Evolutionary conservation across 106 monocot genomes (phyloP), one percentile per base, ranked within the genome.

Genomic region (Phalaenopsis aphrodite): DNA sequence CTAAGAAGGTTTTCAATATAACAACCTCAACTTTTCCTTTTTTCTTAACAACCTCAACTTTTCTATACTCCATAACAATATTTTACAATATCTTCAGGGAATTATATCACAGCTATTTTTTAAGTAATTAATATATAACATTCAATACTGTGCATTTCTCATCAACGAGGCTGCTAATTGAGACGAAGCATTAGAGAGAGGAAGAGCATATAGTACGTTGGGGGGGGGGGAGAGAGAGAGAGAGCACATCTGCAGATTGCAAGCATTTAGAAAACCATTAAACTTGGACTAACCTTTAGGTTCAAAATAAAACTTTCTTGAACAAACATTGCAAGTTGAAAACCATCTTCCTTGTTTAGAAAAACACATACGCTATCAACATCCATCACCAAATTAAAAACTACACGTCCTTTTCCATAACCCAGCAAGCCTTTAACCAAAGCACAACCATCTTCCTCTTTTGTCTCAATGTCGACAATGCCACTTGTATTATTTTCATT

Each of bases 261-360:
- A 69, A 69, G 38, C 39, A 69, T 38, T 69, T 14, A 69, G 39
- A 15, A 41, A 38, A 38, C 38, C 12, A 69, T 38, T 21, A 69
- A 69, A 36, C 7, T 52, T 65, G 43, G 41, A 38, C 80, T 84
- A 55, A 92, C 97, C 97, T 94, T 98, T 46, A 98, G 72, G 78
- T 94, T 90, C 67, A 98, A 88, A 75, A 94, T 86, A 84, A 98
- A 98, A 65, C 85, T 91, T 87, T 94, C 94, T 88, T 94, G 94
- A 68, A 89, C 92, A 84, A 98, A 92, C 89, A 91, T 89, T 80
- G 97, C 97, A 80, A 98, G 92, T 56, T 94, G 92, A 75, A 88
- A 84, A 45, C 88, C 89, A 87, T 98, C 97, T 88, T 98, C 97
- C 79, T 92, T 90, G 85, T 98, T 98, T 45, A 98, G 90, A 86